phyloP scores from a whole-genome alignment of 2,329 filamentous ascomycete genomes.

The Cordyceps cicadae region DNA sequence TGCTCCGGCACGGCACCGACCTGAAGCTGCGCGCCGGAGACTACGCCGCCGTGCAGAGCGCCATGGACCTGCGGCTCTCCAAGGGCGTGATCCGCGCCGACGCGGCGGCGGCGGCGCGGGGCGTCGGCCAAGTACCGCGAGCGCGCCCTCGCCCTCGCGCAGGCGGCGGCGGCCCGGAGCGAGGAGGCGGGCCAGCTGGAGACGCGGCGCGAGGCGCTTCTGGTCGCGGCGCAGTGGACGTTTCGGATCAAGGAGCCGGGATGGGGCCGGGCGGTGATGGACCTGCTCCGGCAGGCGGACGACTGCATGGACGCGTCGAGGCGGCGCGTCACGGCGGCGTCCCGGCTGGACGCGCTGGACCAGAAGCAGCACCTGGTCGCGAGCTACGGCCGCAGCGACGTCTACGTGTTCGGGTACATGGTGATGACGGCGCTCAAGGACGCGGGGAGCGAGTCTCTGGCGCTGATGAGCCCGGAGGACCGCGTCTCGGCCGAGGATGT shows the following conservation, averaged over 20 bases:
- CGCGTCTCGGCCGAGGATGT: background rate
- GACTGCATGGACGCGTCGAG: slow-evolving; percentile 1
- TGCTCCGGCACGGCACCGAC: background rate
- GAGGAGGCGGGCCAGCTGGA: background rate
- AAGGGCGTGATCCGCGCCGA: background rate
- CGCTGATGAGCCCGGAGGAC: background rate
- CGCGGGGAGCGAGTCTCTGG: background rate
- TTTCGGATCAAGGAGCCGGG: background rate
- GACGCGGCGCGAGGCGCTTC: background rate
- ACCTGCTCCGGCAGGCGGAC: background rate
- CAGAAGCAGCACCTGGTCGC: slow-evolving; percentile 2
- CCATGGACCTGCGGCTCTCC: background rate
- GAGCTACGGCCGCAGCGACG: slow-evolving; percentile 1
- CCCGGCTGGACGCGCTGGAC: background rate
- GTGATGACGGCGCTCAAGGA: background rate
- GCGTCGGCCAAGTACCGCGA: background rate
- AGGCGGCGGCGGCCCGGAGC: background rate
- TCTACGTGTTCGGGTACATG: slow-evolving; percentile 1
- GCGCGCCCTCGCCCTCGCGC: background rate
- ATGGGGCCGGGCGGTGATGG: background rate
- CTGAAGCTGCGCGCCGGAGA: background rate
- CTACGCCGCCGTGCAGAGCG: background rate
- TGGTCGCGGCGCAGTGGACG: background rate
- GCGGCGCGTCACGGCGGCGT: background rate
- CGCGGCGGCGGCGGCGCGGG: background rate